Percentiles rank a stretch among this genome's conserved stretches.
phyloP scores from a whole-genome alignment of 164 flowering plant genomes.

The Dillenia suffruticosa region DNA sequence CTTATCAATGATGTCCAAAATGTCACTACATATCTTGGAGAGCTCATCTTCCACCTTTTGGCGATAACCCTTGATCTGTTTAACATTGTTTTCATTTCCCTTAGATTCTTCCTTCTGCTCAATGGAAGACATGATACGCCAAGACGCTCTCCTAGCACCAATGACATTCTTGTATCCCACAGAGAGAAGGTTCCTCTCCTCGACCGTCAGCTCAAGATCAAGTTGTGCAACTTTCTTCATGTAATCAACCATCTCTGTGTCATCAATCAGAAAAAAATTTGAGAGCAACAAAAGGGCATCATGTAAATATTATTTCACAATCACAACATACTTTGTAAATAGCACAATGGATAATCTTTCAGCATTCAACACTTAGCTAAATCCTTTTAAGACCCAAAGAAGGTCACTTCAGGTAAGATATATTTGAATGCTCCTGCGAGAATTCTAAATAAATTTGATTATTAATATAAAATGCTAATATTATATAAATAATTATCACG shows the following conservation, averaged over 20 bases:
- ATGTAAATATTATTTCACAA: too few relatives aligned
- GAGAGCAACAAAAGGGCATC: too few relatives aligned
- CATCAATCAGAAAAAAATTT: slow-evolving; percentile 2
- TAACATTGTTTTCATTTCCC: slow-evolving; percentile 73
- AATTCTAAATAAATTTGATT: too few relatives aligned
- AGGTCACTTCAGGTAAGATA: too few relatives aligned
- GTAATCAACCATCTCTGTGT: slow-evolving; percentile 83
- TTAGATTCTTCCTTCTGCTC: slow-evolving; percentile 90
- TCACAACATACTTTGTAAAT: too few relatives aligned
- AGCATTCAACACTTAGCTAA: too few relatives aligned
- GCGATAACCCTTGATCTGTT: slow-evolving; percentile 62
- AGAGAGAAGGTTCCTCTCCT: slow-evolving; percentile 82
- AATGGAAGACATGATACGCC: slow-evolving; percentile 91
- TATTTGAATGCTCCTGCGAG: too few relatives aligned
- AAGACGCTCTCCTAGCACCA: slow-evolving; percentile 84
- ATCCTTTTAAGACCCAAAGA: too few relatives aligned
- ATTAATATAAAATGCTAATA: too few relatives aligned
- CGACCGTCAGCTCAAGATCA: slow-evolving; percentile 71
- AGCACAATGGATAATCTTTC: too few relatives aligned
- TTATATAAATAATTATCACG: too few relatives aligned
- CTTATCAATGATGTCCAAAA: slow-evolving; percentile 65
- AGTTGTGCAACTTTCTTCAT: slow-evolving; percentile 79
- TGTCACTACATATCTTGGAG: slow-evolving; percentile 69
- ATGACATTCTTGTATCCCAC: slow-evolving; percentile 92
- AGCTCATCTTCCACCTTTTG: slow-evolving; percentile 87